Percentiles rank a stretch among this genome's conserved stretches.
These are phyloP conservation scores for Zymoseptoria pseudotritici DNA, from an alignment of 2,329 filamentous ascomycete genomes.

Conservation along the genomic window DNA sequence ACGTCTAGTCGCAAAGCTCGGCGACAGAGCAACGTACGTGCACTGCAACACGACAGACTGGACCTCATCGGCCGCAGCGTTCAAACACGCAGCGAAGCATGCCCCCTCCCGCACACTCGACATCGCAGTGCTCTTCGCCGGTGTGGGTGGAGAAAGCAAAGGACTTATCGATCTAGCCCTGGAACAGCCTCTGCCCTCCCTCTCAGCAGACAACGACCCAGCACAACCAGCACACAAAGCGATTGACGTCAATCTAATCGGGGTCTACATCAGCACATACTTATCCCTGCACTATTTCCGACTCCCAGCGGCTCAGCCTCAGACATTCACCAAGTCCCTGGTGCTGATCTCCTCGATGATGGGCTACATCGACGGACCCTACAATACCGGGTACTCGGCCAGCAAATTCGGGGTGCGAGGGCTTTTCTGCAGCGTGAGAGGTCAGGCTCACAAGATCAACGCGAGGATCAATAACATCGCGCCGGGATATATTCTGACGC, in stretches of 20 bases:
- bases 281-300: conserved; percentile 13
- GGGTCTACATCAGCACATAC: conserved; percentile 8
- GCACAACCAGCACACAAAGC: conserved; percentile 4
- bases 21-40: conserved; percentile 4
- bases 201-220: background rate
- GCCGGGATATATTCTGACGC: conserved; percentile 12
- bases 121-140: conserved; percentile 7
- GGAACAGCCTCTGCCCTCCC: conserved; percentile 1
- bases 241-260: conserved; percentile 9
- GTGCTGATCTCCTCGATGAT: conserved; percentile 11
- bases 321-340: conserved; percentile 6
- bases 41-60: conserved; percentile 9
- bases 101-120: conserved; percentile 7
- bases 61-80: conserved; percentile 6
- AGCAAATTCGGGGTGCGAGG: conserved; percentile 11
- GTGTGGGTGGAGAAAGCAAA: conserved; percentile 1
- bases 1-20: conserved; percentile 1
- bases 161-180: conserved; percentile 8
- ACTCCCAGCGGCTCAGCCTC: conserved; percentile 2
- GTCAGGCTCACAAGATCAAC: conserved; percentile 4
- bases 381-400: conserved; percentile 5
- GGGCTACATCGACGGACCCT: conserved; percentile 11
- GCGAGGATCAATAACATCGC: conserved; percentile 11
- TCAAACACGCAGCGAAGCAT: conserved; percentile 6
- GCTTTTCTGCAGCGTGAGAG: conserved; percentile 9